Base-by-base conservation (phyloP, 306 rosid species). In the Fragaria ananassa region DNA sequence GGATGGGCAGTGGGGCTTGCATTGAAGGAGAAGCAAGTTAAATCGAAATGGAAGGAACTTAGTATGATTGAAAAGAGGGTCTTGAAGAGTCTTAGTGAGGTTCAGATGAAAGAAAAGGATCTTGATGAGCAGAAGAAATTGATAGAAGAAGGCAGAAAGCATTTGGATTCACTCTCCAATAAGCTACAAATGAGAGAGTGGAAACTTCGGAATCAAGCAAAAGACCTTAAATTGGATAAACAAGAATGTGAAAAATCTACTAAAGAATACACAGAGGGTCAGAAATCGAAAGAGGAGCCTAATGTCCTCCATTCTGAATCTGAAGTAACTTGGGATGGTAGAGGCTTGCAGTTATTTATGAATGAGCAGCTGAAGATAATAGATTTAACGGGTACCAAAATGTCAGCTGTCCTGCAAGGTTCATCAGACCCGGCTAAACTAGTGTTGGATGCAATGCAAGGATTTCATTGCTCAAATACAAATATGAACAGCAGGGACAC, bases 371-470 rank as follows among this genome's bases (percentile, higher is more conserved):
- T 69, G 57, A 46, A 46, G 39, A 69, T 39, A 46, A 46, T 69
- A 12, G 39, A 69, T 46, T 12, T 13, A 15, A 49, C 46, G 73
- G 12, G 73, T 46, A 46, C 21, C 2, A 49, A 45, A 69, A 25
- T 46, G 41, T 25, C 8, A 8, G 73, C 1, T 13, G 54, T 25
- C 19, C 54, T 71, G 29, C 23, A 35, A 21, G 27, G 2, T 10
- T 71, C 51, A 21, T 14, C 46, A 0, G 74, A 83, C 61, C 91
- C 89, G 18, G 82, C 82, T 2, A 85, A 67, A 72, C 70, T 81
- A 77, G 91, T 85, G 34, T 77, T 88, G 25, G 82, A 78, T 69
- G 84, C 82, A 14, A 58, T 87, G 68, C 72, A 49, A 21, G 85
- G 83, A 18, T 81, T 85, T 68, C 70, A 85, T 67, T 57, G 76